A percentile compares a stretch with the other conserved stretches of the same genome.
These are phyloP conservation scores for Tuber melanosporum DNA, from an alignment of 495 filamentous ascomycete genomes.

Conservation along the genomic window DNA sequence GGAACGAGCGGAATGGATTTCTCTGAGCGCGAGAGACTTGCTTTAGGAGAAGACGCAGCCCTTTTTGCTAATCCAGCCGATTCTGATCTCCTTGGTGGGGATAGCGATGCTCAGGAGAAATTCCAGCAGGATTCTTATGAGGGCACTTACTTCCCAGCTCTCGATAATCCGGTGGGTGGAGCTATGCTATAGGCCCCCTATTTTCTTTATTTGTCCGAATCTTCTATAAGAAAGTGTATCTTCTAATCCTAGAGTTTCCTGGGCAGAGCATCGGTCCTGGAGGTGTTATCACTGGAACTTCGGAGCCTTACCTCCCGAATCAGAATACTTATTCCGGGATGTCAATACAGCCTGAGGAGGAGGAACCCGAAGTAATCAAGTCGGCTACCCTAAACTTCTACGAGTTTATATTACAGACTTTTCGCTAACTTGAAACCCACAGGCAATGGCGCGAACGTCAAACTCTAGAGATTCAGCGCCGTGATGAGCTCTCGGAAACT, in stretches of 20 bases:
- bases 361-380: conserved; percentile 78
- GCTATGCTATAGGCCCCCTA: background rate
- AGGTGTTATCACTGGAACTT: conserved; percentile 77
- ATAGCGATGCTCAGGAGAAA: conserved; percentile 66
- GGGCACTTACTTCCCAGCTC: conserved; percentile 25
- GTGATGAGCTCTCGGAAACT: conserved; percentile 75
- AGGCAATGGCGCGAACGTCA: conserved; percentile 87
- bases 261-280: conserved; percentile 72
- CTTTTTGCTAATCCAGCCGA: conserved; percentile 80
- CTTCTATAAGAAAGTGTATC: background rate
- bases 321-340: conserved; percentile 51
- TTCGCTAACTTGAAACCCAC: conserved; percentile 4
- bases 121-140: conserved; percentile 59
- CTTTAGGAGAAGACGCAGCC: conserved; percentile 83
- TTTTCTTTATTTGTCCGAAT: background rate
- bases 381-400: conserved; percentile 31
- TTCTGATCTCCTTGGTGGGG: conserved; percentile 70
- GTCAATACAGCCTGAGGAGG: conserved; percentile 55
- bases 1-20: conserved; percentile 62
- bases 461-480: conserved; percentile 76
- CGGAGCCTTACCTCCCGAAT: conserved; percentile 63
- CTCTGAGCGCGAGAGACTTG: conserved; percentile 77
- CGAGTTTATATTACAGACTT: conserved; percentile 9
- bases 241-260: conserved; percentile 19
- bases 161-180: conserved; percentile 70